Evolutionary conservation across 306 rosid species (phyloP).

Genomic region (Cucurbita maxima): DNA sequence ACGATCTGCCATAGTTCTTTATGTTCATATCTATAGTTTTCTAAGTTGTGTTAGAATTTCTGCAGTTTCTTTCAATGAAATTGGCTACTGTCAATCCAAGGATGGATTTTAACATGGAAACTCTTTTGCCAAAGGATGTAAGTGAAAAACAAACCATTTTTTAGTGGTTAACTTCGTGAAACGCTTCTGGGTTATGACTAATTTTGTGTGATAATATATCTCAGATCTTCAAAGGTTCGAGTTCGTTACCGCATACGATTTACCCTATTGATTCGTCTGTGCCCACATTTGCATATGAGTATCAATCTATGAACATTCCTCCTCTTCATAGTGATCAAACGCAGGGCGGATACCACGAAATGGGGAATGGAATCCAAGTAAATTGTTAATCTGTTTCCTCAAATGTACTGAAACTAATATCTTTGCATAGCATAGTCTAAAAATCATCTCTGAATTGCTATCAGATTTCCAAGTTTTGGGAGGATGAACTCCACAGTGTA

Average conservation of each 20-base stretch:
- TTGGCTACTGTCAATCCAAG: constrained; percentile 44
- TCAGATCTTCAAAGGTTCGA: constrained; percentile 37
- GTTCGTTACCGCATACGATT: constrained; percentile 19
- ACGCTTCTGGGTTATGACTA: not conserved
- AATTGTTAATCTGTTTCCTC: not conserved
- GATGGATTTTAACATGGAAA: constrained; percentile 33
- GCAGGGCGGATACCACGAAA: constrained; percentile 20
- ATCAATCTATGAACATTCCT: constrained; percentile 25
- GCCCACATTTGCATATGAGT: constrained; percentile 22
- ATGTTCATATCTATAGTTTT: not conserved
- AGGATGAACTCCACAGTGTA: constrained; percentile 39
- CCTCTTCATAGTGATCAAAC: constrained; percentile 17
- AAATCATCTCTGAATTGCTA: not conserved
- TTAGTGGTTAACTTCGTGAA: not conserved
- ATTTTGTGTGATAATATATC: not conserved
- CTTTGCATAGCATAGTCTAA: constrained; percentile 1
- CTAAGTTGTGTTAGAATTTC: not conserved
- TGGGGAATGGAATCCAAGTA: not conserved
- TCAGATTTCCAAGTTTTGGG: constrained; percentile 33
- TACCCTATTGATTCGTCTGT: constrained; percentile 22
- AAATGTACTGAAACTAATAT: not conserved
- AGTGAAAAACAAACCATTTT: constrained; percentile 1
- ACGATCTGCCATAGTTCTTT: not conserved
- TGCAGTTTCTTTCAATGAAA: constrained; percentile 56
- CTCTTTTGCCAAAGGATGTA: constrained; percentile 40